Evolutionary conservation across 495 filamentous ascomycete species (phyloP).

Genomic region (Chaetomium fimeti): DNA sequence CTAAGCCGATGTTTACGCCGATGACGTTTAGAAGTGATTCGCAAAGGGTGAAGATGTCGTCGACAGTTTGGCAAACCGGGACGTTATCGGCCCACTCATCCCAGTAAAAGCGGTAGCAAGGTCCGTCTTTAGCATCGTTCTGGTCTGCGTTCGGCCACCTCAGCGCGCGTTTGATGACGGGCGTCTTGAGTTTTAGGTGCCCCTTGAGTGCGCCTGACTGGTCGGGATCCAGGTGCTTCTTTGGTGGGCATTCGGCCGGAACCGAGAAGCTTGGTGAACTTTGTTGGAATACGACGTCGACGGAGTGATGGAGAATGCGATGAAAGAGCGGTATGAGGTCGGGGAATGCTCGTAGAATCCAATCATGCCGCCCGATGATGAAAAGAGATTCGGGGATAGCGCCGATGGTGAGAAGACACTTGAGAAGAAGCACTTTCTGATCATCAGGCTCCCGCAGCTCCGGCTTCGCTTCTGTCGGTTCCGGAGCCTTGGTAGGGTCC

Average conservation of each 20-base stretch:
- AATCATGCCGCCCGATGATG: conserved; percentile 86
- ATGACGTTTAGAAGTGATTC: conserved; percentile 78
- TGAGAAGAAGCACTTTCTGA: conserved; percentile 81
- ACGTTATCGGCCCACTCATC: conserved; percentile 95
- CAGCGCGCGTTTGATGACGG: conserved; percentile 59
- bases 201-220: conserved; percentile 65
- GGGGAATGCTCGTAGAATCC: conserved; percentile 79
- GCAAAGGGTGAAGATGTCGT: conserved; percentile 87
- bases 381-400: conserved; percentile 91
- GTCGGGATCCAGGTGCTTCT: conserved; percentile 56
- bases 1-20: conserved; percentile 83
- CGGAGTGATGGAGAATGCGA: conserved; percentile 75
- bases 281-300: conserved; percentile 54
- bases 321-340: conserved; percentile 68
- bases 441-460: conserved; percentile 78
- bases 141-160: conserved; percentile 79
- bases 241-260: conserved; percentile 39
- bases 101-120: conserved; percentile 88
- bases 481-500: conserved; percentile 49
- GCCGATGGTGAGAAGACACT: conserved; percentile 83
- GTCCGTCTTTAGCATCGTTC: conserved; percentile 67
- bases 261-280: conserved; percentile 29
- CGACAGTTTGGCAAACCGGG: conserved; percentile 82
- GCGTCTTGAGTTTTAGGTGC: conserved; percentile 56
- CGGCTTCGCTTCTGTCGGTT: conserved; percentile 56